phyloP scores from a whole-genome alignment of 2,329 filamentous ascomycete genomes.

The Fusarium neocosmosporiellum region DNA sequence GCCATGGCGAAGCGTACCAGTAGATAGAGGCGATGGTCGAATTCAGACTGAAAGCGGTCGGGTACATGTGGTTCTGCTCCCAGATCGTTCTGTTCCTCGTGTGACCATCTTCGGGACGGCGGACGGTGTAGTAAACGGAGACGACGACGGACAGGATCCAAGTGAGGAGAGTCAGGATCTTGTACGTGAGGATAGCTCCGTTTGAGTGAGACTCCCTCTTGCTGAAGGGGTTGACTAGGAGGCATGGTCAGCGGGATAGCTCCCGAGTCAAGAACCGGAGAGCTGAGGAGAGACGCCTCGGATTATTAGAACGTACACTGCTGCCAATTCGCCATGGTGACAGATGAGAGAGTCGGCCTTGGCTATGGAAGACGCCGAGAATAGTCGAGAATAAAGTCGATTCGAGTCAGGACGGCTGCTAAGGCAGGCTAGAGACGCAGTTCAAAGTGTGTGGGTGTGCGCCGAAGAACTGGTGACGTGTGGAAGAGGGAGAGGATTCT shows the following conservation, averaged over 20 bases:
- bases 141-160: slow-evolving; percentile 80
- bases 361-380: background rate
- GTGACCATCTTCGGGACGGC: slow-evolving; percentile 71
- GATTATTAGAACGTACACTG: slow-evolving; percentile 39
- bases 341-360: background rate
- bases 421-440: background rate
- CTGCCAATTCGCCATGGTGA: slow-evolving; percentile 46
- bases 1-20: slow-evolving; percentile 65
- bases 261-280: background rate
- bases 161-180: slow-evolving; percentile 76
- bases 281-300: background rate
- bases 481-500: slow-evolving; percentile 7
- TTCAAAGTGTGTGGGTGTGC: slow-evolving; percentile 7
- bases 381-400: slow-evolving; percentile 2
- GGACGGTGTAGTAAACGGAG: slow-evolving; percentile 79
- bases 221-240: slow-evolving; percentile 79
- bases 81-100: slow-evolving; percentile 74
- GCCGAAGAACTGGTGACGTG: slow-evolving; percentile 12
- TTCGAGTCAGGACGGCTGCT: background rate
- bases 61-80: slow-evolving; percentile 74
- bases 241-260: slow-evolving; percentile 16
- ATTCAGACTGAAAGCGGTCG: slow-evolving; percentile 82
- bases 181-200: slow-evolving; percentile 76
- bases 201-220: slow-evolving; percentile 74
- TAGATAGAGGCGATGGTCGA: slow-evolving; percentile 74